A percentile compares a stretch with the other conserved stretches of the same genome.
These are phyloP conservation scores for Podila epigama DNA, from an alignment of 192 early-diverging fungal species.

Conservation along the genomic window DNA sequence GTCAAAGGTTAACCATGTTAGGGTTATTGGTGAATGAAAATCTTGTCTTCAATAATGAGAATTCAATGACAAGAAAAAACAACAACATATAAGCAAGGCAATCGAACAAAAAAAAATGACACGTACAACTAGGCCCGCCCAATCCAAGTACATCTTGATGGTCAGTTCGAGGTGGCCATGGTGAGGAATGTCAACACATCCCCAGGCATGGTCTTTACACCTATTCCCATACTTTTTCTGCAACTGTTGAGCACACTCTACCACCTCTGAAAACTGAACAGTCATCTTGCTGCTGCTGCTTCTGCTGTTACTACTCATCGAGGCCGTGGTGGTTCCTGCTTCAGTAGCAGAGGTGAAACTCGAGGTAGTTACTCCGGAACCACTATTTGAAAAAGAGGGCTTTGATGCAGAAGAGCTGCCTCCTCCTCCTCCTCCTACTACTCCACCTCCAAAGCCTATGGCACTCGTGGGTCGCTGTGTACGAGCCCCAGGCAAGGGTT, in stretches of 20 bases:
- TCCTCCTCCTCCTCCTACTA: too few species aligned
- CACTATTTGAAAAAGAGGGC: background rate
- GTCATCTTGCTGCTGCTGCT: slow-evolving; percentile 42
- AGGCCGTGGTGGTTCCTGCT: background rate
- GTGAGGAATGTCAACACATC: slow-evolving; percentile 33
- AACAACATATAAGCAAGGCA: background rate
- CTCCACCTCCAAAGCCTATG: background rate
- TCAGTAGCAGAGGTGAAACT: background rate
- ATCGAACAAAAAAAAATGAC: background rate
- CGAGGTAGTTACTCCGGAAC: background rate
- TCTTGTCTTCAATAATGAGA: too few species aligned
- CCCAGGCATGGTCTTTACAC: slow-evolving; percentile 46
- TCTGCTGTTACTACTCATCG: background rate
- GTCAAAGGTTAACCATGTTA: too few species aligned
- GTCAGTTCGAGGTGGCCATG: slow-evolving; percentile 33
- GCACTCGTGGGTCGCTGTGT: background rate
- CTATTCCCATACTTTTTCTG: slow-evolving; percentile 22
- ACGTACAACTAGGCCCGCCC: slow-evolving; percentile 46
- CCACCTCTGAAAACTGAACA: slow-evolving; percentile 40
- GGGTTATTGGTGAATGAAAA: too few species aligned
- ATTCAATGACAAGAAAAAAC: background rate
- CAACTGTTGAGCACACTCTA: slow-evolving; percentile 26
- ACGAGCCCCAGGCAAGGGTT: background rate
- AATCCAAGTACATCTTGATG: slow-evolving; percentile 48
- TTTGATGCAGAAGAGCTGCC: too few species aligned